Conservation (phyloP, 2,329 filamentous ascomycete genomes). For the Diplodia sapinea region DNA sequence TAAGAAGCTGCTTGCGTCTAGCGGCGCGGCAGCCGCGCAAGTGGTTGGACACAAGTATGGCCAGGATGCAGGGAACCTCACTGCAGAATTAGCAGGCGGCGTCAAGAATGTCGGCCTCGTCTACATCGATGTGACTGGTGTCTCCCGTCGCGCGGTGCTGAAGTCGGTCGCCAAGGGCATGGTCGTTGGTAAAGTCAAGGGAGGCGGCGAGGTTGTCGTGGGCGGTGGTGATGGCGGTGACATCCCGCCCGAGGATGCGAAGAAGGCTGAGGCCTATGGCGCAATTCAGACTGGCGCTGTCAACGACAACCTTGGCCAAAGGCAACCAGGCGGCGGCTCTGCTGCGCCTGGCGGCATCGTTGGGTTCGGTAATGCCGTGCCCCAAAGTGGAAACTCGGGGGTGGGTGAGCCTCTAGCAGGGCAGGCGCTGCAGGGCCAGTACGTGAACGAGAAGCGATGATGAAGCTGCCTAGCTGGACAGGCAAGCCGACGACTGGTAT, state of each 20-base stretch:
- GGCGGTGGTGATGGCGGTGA: conserved; percentile 67
- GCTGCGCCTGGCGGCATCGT: conserved; percentile 40
- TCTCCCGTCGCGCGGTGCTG: conserved; percentile 85
- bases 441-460: conserved; percentile 29
- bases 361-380: conserved; percentile 45
- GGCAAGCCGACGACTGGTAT: neutral
- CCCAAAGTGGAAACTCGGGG: conserved; percentile 44
- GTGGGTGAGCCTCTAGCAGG: conserved; percentile 44
- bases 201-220: conserved; percentile 74
- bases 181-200: conserved; percentile 81
- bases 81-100: conserved; percentile 76
- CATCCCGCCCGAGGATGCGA: conserved; percentile 48
- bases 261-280: conserved; percentile 35
- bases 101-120: conserved; percentile 97
- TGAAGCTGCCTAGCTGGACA: neutral
- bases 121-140: conserved; percentile 94
- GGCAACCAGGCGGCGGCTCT: conserved; percentile 36
- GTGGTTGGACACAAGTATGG: conserved; percentile 92
- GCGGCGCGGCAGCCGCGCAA: conserved; percentile 78
- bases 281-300: conserved; percentile 33
- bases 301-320: conserved; percentile 42
- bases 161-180: conserved; percentile 96
- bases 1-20: conserved; percentile 74
- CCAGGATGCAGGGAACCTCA: conserved; percentile 78
- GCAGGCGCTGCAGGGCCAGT: conserved; percentile 24